These are phyloP conservation scores for Pythium vanterpoolii DNA, from an alignment of 352 stramenopile species.

Conservation along the genomic window DNA sequence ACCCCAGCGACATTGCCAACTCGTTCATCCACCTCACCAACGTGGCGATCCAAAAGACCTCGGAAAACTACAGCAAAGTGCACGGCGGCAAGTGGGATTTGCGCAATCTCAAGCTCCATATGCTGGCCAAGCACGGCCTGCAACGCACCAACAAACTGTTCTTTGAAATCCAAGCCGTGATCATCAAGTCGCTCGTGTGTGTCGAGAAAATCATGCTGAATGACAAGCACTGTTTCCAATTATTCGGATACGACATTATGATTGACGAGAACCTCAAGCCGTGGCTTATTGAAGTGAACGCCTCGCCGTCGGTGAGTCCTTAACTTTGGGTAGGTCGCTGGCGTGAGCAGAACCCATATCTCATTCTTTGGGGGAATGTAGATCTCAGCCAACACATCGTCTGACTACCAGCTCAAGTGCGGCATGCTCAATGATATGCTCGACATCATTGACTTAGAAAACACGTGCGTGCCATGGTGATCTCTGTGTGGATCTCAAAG, in stretches of 20 bases:
- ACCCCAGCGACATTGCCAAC: constrained; percentile 87
- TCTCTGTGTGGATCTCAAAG: background rate
- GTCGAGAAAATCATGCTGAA: constrained; percentile 95
- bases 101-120: constrained; percentile 88
- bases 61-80: constrained; percentile 91
- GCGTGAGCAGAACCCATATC: too few species aligned
- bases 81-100: constrained; percentile 92
- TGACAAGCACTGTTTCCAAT: constrained; percentile 95
- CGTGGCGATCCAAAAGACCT: constrained; percentile 94
- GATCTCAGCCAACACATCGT: constrained; percentile 89
- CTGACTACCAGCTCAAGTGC: constrained; percentile 93
- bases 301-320: constrained; percentile 84
- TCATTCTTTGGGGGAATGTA: constrained; percentile 13
- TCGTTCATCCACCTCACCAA: constrained; percentile 94
- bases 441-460: constrained; percentile 93
- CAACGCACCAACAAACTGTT: constrained; percentile 85
- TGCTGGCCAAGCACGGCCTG: constrained; percentile 86
- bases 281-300: constrained; percentile 93
- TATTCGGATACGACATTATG: constrained; percentile 94
- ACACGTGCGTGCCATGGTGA: constrained; percentile 32
- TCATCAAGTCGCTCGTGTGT: constrained; percentile 81
- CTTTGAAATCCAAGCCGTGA: constrained; percentile 89
- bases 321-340: too few species aligned
- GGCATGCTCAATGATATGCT: constrained; percentile 93
- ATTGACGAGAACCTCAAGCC: constrained; percentile 90